Evolutionary conservation across 306 rosid genomes (phyloP).

Genomic region (Quercus alba): DNA sequence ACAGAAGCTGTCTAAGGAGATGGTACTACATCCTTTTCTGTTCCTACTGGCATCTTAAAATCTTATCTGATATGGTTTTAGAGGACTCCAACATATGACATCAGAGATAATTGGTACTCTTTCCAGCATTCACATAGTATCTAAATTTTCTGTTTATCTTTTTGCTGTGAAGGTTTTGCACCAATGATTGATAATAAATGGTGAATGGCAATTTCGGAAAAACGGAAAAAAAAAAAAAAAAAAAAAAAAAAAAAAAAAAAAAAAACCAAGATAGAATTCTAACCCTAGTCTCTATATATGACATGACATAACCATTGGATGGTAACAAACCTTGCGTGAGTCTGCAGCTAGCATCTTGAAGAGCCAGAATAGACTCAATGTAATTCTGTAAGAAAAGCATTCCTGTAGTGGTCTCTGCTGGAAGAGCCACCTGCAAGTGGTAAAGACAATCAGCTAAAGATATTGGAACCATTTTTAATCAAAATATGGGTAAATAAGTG

Average conservation of each 20-base stretch:
- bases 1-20: not conserved
- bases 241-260: too few relatives aligned
- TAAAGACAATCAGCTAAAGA: conserved; percentile 16
- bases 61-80: not conserved
- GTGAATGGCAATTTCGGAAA: not conserved
- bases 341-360: conserved; percentile 74
- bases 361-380: conserved; percentile 80
- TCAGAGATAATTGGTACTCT: not conserved
- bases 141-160: not conserved
- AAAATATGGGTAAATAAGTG: not conserved
- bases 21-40: not conserved
- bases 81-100: not conserved
- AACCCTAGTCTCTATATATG: not conserved
- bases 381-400: conserved; percentile 70
- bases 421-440: conserved; percentile 86
- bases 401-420: conserved; percentile 78
- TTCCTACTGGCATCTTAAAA: not conserved
- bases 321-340: conserved; percentile 49
- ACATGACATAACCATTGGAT: not conserved
- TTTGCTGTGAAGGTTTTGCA: not conserved
- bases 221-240: not conserved
- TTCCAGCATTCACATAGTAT: not conserved
- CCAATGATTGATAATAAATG: not conserved
- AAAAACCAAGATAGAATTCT: not conserved
- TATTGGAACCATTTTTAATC: conserved; percentile 12